Conservation (phyloP, 176 grass and related monocot species). For the Triticum timopheevii region DNA sequence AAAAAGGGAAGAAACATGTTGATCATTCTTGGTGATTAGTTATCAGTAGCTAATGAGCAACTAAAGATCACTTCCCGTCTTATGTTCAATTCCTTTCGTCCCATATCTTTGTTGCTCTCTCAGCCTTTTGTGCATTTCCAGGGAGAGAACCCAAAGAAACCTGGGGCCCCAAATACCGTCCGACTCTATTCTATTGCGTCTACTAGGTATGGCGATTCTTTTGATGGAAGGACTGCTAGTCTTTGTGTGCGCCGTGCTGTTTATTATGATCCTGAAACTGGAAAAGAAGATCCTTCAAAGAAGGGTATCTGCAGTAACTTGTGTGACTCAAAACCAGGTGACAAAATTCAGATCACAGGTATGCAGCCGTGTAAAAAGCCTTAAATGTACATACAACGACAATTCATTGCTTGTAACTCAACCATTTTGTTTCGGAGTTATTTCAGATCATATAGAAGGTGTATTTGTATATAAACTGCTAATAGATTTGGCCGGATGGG, state of each 20-base stretch:
- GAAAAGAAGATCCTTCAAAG: constrained; percentile 88
- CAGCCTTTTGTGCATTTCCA: constrained; percentile 20
- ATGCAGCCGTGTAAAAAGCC: neutral
- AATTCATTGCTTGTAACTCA: neutral
- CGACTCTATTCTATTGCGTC: constrained; percentile 96
- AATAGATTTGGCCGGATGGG: neutral
- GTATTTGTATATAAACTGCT: neutral
- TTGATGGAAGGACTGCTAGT: constrained; percentile 79
- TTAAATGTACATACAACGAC: neutral
- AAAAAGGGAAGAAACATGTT: neutral
- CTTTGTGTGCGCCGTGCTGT: constrained; percentile 87
- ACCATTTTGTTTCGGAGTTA: neutral
- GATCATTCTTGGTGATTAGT: neutral
- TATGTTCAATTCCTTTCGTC: neutral
- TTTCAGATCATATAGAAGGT: neutral
- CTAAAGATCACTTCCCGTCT: neutral
- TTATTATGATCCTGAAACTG: constrained; percentile 90
- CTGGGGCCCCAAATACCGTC: constrained; percentile 76
- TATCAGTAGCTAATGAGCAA: neutral
- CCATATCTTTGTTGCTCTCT: neutral
- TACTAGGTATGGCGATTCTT: constrained; percentile 87
- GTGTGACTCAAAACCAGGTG: constrained; percentile 83
- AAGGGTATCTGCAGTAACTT: constrained; percentile 97
- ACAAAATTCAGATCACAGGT: constrained; percentile 91
- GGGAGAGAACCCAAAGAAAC: constrained; percentile 96